Evolutionary conservation across 495 filamentous ascomycete species (phyloP), one percentile per base, ranked within the genome.

Genomic region (Emericellopsis terricola): DNA sequence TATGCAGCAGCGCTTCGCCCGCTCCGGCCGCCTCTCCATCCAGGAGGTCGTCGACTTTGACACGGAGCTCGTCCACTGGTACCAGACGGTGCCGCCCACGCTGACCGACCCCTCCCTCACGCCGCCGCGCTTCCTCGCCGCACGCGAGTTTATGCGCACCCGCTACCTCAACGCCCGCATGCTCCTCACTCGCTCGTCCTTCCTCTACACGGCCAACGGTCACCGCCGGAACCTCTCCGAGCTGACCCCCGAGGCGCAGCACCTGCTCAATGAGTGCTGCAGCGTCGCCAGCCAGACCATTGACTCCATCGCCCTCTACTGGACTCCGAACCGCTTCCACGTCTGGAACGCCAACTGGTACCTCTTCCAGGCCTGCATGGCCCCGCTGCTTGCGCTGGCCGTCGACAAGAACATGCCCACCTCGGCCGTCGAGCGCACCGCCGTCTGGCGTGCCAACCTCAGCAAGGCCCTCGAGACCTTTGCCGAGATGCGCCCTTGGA

Each of bases 341-440:
- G 46, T 45, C 11, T 48, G 46, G 46, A 45, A 48, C 27, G 41
- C 46, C 1, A 39, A 37, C 13, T 48, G 46, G 46, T 48, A 46
- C 18, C 46, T 48, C 9, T 48, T 48, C 27, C 46, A 48, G 29
- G 46, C 46, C 13, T 48, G 42, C 17, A 48, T 48, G 46, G 33
- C 45, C 13, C 46, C 46, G 8, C 35, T 46, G 4, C 29, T 49
- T 5, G 39, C 30, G 3, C 46, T 49, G 2, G 38, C 40, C 6
- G 36, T 42, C 16, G 41, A 47, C 18, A 33, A 29, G 19, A 37
- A 41, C 17, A 41, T 29, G 18, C 29, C 35, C 2, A 29, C 41
- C 16, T 37, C 38, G 1, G 41, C 37, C 18, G n/a, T 32, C n/a
- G 39, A 42, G 23, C 33, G 33, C 11, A 15, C 40, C 1, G 28